Percentiles rank a stretch among this genome's conserved stretches.
These are phyloP conservation scores for Aaosphaeria pasadenensis DNA, from an alignment of 2,329 filamentous ascomycete genomes.

Conservation along the genomic window DNA sequence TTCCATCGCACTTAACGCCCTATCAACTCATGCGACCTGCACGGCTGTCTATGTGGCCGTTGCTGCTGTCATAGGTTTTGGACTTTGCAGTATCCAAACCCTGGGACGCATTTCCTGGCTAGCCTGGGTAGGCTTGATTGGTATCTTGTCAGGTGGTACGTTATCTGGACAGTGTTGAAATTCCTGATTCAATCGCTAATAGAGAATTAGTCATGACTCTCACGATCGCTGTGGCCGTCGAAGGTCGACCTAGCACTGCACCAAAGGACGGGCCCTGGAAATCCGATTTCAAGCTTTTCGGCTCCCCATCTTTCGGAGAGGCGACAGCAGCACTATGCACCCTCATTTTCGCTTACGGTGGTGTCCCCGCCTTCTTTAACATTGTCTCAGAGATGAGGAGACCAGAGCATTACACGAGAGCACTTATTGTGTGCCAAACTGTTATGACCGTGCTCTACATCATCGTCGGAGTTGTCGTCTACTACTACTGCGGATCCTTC, in stretches of 20 bases:
- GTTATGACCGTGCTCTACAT: slow-evolving; percentile 58
- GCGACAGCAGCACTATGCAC: slow-evolving; percentile 55
- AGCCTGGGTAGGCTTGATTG: slow-evolving; percentile 60
- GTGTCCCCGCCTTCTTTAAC: slow-evolving; percentile 59
- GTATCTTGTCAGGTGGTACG: slow-evolving; percentile 20
- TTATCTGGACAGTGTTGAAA: slow-evolving; percentile 38
- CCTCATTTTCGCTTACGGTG: slow-evolving; percentile 58
- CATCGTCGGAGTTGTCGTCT: slow-evolving; percentile 57
- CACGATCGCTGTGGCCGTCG: slow-evolving; percentile 55
- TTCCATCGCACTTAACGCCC: slow-evolving; percentile 57
- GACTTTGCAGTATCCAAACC: no score
- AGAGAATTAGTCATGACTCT: no score
- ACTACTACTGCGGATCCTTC: slow-evolving; percentile 60
- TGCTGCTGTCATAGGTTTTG: slow-evolving; percentile 49
- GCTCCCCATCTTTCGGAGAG: slow-evolving; percentile 53
- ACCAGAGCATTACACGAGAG: slow-evolving; percentile 59
- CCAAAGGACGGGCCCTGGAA: slow-evolving; percentile 57
- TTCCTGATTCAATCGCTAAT: slow-evolving; percentile 52
- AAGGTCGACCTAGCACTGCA: slow-evolving; percentile 56
- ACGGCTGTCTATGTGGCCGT: slow-evolving; percentile 58
- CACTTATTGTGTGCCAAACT: slow-evolving; percentile 58
- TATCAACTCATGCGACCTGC: slow-evolving; percentile 57
- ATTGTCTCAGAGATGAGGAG: slow-evolving; percentile 63
- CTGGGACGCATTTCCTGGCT: slow-evolving; percentile 52
- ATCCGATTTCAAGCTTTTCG: slow-evolving; percentile 56